Percentiles rank a stretch among this genome's conserved stretches.
These are phyloP conservation scores for Erythrophleum ivorense DNA, from an alignment of 331 rosid species.

Conservation along the genomic window DNA sequence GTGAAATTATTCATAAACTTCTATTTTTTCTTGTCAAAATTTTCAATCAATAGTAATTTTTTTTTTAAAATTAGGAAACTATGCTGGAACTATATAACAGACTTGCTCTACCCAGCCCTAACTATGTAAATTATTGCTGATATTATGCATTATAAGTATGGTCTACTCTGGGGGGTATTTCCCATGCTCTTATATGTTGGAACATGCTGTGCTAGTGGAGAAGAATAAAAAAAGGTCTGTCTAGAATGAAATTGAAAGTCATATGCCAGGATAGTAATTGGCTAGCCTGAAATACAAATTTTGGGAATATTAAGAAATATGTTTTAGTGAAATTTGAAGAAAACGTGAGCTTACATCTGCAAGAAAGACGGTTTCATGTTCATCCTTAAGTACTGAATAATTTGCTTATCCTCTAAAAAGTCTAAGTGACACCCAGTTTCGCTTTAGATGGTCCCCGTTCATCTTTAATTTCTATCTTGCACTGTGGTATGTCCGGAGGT, in stretches of 20 bases:
- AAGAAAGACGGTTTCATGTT: no score
- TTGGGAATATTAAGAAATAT: no score
- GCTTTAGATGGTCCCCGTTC: background rate
- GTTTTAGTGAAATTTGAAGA: no score
- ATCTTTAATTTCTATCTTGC: background rate
- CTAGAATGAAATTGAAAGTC: no score
- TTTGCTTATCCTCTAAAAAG: no score
- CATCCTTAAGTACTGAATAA: no score
- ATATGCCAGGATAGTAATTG: no score
- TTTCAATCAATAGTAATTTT: background rate
- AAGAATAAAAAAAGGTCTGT: no score
- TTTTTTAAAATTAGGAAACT: background rate
- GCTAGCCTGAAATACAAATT: no score
- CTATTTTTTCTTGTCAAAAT: slow-evolving; percentile 4
- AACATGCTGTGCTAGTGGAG: no score
- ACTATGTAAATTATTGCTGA: background rate
- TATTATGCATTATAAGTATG: slow-evolving; percentile 16
- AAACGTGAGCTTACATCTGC: no score
- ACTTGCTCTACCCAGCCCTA: slow-evolving; percentile 11
- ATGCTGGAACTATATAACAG: background rate
- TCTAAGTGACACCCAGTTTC: background rate
- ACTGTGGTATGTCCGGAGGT: background rate
- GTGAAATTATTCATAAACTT: background rate
- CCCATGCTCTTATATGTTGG: background rate
- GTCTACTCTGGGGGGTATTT: background rate